Evolutionary conservation across 768 basidiomycete genomes (phyloP), one percentile per base, ranked within the genome.

Genomic region (Kwoniella heveanensis): DNA sequence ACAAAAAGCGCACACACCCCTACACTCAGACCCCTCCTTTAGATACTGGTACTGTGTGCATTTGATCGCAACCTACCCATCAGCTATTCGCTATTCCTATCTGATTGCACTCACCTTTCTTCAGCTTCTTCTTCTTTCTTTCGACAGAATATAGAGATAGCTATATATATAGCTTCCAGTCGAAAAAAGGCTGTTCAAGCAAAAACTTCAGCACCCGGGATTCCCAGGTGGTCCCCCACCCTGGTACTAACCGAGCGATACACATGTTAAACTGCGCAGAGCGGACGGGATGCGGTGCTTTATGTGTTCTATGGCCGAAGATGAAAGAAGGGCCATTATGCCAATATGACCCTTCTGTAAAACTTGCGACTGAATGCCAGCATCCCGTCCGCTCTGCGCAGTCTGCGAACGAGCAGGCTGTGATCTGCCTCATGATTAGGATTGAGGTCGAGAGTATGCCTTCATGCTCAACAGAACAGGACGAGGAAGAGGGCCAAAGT

Each of bases 281-380:
- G 39, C 39, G 39, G 39, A 44, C 39, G 39, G 39, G 39, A 44
- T 44, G 39, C 39, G 39, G 39, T 44, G 15, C 15, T 44, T 44
- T 44, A 44, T 44, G 39, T 44, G 39, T 44, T 44, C 39, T 44
- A 44, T 44, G 39, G 39, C 39, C 39, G 39, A 44, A 44, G 39
- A 44, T 44, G 39, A 44, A 44, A 44, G 8, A 8, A 44, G 17
- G 39, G 9, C 8, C 10, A 10, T 17, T 17, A 17, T 44, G 32
- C 32, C 5, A 13, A 32, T 32, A 32, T n/a, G n/a, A n/a, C n/a
- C n/a, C n/a, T n/a, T n/a, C n/a, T n/a, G n/a, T n/a, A n/a, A n/a
- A n/a, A n/a, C n/a, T n/a, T n/a, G n/a, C n/a, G n/a, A n/a, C n/a
- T n/a, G n/a, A n/a, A n/a, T 32, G 7, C 5, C 13, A 13, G 32